Conservation (phyloP, 2,329 filamentous ascomycete genomes). For the Colletotrichum gigasporum region DNA sequence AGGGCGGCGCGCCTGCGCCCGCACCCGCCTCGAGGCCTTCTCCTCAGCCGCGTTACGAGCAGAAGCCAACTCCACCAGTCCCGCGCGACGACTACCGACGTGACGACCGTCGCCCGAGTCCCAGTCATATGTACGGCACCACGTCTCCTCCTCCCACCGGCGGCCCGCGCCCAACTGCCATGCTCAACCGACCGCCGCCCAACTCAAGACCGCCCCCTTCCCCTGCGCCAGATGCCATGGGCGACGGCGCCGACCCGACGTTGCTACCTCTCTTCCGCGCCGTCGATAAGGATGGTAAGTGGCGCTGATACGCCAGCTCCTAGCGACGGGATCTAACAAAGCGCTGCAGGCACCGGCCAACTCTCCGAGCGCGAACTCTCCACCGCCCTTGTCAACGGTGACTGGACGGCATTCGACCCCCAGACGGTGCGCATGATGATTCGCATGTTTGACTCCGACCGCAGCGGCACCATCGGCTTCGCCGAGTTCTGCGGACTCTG, state of each 20-base stretch:
- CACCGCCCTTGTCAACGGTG: slow-evolving; percentile 92
- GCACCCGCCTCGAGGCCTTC: slow-evolving; percentile 29
- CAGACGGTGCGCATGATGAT: slow-evolving; percentile 99
- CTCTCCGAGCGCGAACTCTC: slow-evolving; percentile 88
- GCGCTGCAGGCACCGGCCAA: slow-evolving; percentile 72
- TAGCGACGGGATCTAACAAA: slow-evolving; percentile 4
- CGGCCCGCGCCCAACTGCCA: slow-evolving; percentile 49
- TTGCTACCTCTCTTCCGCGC: slow-evolving; percentile 88
- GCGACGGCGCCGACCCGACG: slow-evolving; percentile 69
- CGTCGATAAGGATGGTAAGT: slow-evolving; percentile 83
- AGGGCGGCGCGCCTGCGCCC: slow-evolving; percentile 33
- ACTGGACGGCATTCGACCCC: slow-evolving; percentile 92
- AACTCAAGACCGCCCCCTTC: slow-evolving; percentile 72
- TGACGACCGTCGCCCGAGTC: slow-evolving; percentile 36
- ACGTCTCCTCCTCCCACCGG: slow-evolving; percentile 62
- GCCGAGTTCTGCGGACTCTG: slow-evolving; percentile 96
- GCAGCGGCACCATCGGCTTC: slow-evolving; percentile 88
- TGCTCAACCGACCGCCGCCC: slow-evolving; percentile 62
- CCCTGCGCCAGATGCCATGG: slow-evolving; percentile 60
- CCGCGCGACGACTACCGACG: slow-evolving; percentile 43
- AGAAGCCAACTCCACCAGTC: slow-evolving; percentile 56
- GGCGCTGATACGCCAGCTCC: not conserved
- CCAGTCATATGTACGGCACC: slow-evolving; percentile 50
- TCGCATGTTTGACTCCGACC: slow-evolving; percentile 97
- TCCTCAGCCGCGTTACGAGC: slow-evolving; percentile 54